Evolutionary conservation across 768 basidiomycete species (phyloP).

Genomic region (Naganishia onofrii): DNA sequence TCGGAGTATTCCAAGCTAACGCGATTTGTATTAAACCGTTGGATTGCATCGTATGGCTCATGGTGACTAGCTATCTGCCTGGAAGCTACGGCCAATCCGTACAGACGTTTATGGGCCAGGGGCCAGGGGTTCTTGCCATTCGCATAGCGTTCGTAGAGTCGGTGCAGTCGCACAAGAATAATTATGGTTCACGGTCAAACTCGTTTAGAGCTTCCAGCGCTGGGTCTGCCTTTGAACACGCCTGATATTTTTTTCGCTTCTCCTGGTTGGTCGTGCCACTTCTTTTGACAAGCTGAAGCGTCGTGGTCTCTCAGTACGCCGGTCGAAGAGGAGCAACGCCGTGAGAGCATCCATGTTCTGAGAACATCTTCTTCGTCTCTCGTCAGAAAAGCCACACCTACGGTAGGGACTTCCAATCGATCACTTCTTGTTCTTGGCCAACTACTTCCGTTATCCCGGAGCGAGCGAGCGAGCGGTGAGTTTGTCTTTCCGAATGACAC

Average conservation of each 20-base stretch:
- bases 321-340: neutral
- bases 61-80: neutral
- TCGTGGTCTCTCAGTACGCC: neutral
- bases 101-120: neutral
- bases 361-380: neutral
- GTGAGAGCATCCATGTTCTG: neutral
- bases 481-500: conserved; percentile 5
- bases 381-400: neutral
- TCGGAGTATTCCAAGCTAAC: neutral
- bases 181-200: neutral
- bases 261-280: neutral
- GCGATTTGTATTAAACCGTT: conserved; percentile 7
- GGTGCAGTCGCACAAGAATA: neutral
- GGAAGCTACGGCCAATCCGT: neutral
- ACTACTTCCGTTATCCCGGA: neutral
- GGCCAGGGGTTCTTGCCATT: neutral
- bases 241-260: neutral
- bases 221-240: neutral
- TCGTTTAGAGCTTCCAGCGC: neutral
- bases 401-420: neutral
- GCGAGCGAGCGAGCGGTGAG: too few relatives aligned
- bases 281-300: neutral
- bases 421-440: neutral
- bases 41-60: neutral
- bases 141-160: neutral